These are phyloP conservation scores for Auricularia cornea DNA, from an alignment of 768 basidiomycete species.

Conservation along the genomic window DNA sequence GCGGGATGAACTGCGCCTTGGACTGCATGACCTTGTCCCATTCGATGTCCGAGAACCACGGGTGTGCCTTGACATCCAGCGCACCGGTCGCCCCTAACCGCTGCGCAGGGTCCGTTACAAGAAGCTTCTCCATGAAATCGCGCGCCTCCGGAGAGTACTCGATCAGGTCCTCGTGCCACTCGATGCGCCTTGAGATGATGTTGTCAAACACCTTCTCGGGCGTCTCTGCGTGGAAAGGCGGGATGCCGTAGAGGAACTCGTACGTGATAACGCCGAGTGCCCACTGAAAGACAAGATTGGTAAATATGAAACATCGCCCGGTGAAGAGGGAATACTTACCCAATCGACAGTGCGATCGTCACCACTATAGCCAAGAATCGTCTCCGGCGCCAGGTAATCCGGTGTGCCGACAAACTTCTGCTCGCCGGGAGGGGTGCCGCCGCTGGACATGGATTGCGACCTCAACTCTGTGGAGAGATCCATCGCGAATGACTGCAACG, in stretches of 20 bases:
- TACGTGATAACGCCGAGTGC: constrained; percentile 97
- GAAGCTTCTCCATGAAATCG: constrained; percentile 81
- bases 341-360: constrained; percentile 96
- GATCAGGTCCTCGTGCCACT: constrained; percentile 94
- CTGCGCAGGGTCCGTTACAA: constrained; percentile 69
- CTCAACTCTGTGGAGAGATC: constrained; percentile 77
- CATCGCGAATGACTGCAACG: constrained; percentile 77
- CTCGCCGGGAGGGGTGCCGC: constrained; percentile 67
- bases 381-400: constrained; percentile 94
- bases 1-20: constrained; percentile 92
- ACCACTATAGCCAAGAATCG: constrained; percentile 87
- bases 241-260: constrained; percentile 94
- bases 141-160: constrained; percentile 79
- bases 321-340: constrained; percentile 43
- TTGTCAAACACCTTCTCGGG: constrained; percentile 98
- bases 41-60: constrained; percentile 83
- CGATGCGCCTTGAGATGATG: constrained; percentile 85
- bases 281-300: constrained; percentile 54
- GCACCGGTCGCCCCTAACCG: constrained; percentile 84
- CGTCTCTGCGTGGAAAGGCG: constrained; percentile 95
- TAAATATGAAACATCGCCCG: constrained; percentile 7
- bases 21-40: constrained; percentile 87
- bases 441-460: constrained; percentile 53
- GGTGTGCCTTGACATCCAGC: constrained; percentile 86
- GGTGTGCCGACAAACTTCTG: constrained; percentile 97